A percentile compares a stretch with the other conserved stretches of the same genome.
Conservation (phyloP, 164 flowering plant species). For the Umbilicus rupestris region DNA sequence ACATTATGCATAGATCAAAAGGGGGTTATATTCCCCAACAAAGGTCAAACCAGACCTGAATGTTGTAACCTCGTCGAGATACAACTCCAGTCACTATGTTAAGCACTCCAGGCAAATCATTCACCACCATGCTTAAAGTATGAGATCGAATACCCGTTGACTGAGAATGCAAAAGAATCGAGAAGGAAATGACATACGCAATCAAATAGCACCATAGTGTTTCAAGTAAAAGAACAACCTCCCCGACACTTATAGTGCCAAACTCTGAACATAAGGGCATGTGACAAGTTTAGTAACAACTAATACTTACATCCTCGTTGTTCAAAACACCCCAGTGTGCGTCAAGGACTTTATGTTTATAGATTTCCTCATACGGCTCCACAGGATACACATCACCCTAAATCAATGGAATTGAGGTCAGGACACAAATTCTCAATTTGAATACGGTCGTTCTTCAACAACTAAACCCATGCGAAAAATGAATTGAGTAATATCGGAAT, state of each 20-base stretch:
- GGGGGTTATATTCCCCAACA: background rate
- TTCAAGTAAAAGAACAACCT: background rate
- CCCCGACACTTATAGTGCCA: background rate
- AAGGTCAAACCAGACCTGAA: slow-evolving; percentile 36
- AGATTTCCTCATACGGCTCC: slow-evolving; percentile 35
- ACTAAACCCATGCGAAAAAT: background rate
- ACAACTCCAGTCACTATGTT: slow-evolving; percentile 61
- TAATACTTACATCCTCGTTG: slow-evolving; percentile 53
- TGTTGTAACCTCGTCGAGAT: slow-evolving; percentile 66
- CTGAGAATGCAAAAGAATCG: slow-evolving; percentile 21
- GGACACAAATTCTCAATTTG: background rate
- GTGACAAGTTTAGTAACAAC: background rate
- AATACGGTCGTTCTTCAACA: background rate
- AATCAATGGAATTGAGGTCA: slow-evolving; percentile 10
- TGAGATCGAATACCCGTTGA: slow-evolving; percentile 60
- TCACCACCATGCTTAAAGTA: slow-evolving; percentile 58
- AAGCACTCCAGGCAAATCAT: slow-evolving; percentile 65
- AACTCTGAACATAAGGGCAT: background rate
- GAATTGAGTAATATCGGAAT: background rate
- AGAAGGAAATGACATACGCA: too few species aligned
- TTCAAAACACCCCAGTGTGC: slow-evolving; percentile 72
- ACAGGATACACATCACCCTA: slow-evolving; percentile 83
- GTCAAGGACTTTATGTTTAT: slow-evolving; percentile 52
- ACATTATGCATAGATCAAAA: background rate
- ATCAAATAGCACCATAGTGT: background rate